phyloP scores from a whole-genome alignment of 106 monocot genomes.

The Acorus calamus region DNA sequence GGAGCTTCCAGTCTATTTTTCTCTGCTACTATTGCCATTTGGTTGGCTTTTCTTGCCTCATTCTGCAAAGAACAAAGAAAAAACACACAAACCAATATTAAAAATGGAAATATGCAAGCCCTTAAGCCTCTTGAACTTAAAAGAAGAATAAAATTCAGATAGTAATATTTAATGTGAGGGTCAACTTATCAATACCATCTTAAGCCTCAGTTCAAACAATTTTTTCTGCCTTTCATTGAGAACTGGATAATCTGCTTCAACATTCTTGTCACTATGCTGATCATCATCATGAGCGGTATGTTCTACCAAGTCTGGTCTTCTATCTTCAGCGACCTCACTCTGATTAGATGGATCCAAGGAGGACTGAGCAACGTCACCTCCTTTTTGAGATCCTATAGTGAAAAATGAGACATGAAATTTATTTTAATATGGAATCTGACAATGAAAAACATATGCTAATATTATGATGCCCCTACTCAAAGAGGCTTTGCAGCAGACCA shows the following conservation, averaged over 20 bases:
- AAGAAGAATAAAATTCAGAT: no score
- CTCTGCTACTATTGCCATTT: constrained; percentile 77
- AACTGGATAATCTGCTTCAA: constrained; percentile 41
- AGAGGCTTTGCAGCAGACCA: no score
- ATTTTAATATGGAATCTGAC: background rate
- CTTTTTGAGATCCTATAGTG: constrained; percentile 4
- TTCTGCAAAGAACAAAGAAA: constrained; percentile 74
- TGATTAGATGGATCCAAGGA: constrained; percentile 16
- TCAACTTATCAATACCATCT: no score
- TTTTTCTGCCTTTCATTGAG: constrained; percentile 74
- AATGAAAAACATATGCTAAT: no score
- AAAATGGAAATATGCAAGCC: no score
- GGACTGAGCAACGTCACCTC: constrained; percentile 14
- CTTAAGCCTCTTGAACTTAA: no score
- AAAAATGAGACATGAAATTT: background rate
- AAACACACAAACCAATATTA: no score
- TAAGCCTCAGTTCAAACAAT: no score
- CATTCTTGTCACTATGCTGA: constrained; percentile 17
- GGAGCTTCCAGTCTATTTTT: constrained; percentile 72
- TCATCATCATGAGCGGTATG: constrained; percentile 15
- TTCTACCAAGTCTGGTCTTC: constrained; percentile 8
- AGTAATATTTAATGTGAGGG: no score
- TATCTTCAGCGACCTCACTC: constrained; percentile 9
- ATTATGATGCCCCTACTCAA: no score
- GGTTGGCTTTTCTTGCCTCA: constrained; percentile 94